Evolutionary conservation across 2,329 filamentous ascomycete genomes (phyloP), one percentile per base, ranked within the genome.

Genomic region (Aquanectria penicillioides): DNA sequence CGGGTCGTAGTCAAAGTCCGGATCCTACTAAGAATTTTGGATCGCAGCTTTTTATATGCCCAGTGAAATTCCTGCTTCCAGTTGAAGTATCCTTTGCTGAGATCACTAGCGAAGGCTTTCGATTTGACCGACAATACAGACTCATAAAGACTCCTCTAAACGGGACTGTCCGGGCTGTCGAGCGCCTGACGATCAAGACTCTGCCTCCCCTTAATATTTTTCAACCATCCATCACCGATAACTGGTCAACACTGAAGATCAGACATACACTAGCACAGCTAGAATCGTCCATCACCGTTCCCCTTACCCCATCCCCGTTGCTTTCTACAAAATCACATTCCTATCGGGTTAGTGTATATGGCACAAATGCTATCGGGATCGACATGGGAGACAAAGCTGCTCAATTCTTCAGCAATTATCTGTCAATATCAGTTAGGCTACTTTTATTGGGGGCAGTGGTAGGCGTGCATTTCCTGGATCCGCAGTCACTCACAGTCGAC

Each of bases 101-200:
- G 33, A 36, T 48, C 8, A 48, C 44, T 15, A 48, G 44, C 31
- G 44, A 48, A 31, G 44, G 44, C 20, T 48, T 48, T 33, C 46
- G 46, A 49, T 49, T 49, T 25, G 46, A 49, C 18, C 46, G 46
- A 29, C 46, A 49, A 17, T 49, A 28, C 11, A 49, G 36, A 11
- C 6, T 49, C 6, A 49, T 49, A 20, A 49, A 37, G 8, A 31
- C 33, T 20, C n/a, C 13, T 4, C 46, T 31, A 18, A 29, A 28
- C n/a, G 17, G 7, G 26, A 18, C 46, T 3, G 33, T 29, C 7
- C 46, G 17, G 23, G 36, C 37, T 49, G 31, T 31, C 20, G 31
- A 49, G 11, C 34, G 37, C 46, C 23, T 49, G 10, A 28, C 46
- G 20, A 49, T 49, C 15, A 49, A 49, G 12, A 49, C 23, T 15